These are phyloP conservation scores for Boletus rubroflammeus DNA, from an alignment of 768 basidiomycete genomes.

Conservation along the genomic window DNA sequence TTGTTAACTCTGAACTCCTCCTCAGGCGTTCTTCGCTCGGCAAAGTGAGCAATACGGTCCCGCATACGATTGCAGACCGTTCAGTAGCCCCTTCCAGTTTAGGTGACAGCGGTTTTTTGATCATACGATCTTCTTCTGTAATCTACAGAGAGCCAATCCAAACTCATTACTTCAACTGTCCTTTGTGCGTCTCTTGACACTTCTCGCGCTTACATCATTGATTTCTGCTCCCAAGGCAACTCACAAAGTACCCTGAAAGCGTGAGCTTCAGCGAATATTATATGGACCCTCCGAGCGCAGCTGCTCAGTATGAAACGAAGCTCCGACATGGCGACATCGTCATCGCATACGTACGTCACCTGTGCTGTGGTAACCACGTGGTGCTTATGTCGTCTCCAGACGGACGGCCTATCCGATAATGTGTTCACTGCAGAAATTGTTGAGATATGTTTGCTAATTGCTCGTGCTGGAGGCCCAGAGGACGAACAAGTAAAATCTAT, in stretches of 20 bases:
- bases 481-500: constrained; percentile 63
- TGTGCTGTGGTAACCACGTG: not conserved
- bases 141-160: constrained; percentile 42
- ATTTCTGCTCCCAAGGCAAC: constrained; percentile 23
- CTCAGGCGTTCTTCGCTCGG: constrained; percentile 69
- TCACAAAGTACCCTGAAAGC: constrained; percentile 34
- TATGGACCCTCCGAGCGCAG: constrained; percentile 40
- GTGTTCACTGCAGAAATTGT: constrained; percentile 67
- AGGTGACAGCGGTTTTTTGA: constrained; percentile 76
- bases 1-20: constrained; percentile 70
- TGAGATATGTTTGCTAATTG: constrained; percentile 64
- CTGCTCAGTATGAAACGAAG: constrained; percentile 43
- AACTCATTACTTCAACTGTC: constrained; percentile 35
- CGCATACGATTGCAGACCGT: not conserved
- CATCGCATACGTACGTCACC: constrained; percentile 42
- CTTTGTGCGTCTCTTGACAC: constrained; percentile 22
- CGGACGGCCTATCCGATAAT: constrained; percentile 54
- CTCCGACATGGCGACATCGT: constrained; percentile 53
- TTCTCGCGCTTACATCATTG: not conserved
- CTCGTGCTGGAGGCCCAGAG: constrained; percentile 54
- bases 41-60: constrained; percentile 52
- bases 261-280: constrained; percentile 8
- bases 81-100: constrained; percentile 41
- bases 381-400: constrained; percentile 33
- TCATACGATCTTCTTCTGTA: constrained; percentile 65